Evolutionary conservation across 2,329 filamentous ascomycete species (phyloP).

Genomic region (Talaromyces verruculosus): DNA sequence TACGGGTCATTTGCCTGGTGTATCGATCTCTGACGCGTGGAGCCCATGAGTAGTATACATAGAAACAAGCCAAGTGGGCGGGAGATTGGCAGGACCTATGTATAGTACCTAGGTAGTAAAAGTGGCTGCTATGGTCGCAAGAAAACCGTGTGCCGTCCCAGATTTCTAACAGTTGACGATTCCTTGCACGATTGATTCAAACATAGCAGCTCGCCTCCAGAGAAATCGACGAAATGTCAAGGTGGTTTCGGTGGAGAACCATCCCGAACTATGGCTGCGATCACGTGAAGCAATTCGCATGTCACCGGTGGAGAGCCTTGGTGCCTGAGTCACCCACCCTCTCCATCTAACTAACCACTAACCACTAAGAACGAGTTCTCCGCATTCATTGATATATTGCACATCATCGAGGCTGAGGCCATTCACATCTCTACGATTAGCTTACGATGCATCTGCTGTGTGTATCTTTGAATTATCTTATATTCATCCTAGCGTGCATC

Average conservation of each 20-base stretch:
- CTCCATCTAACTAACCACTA: background rate
- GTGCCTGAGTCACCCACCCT: background rate
- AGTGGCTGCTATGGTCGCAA: background rate
- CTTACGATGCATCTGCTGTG: background rate
- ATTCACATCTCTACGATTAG: background rate
- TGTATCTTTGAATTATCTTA: background rate
- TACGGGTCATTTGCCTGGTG: conserved; percentile 21
- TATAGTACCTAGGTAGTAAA: background rate
- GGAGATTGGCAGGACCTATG: background rate
- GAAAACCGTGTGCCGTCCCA: background rate
- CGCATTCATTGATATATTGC: background rate
- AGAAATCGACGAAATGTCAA: background rate
- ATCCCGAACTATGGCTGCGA: conserved; percentile 2
- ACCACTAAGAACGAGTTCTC: background rate
- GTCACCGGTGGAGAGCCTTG: background rate
- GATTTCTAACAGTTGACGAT: background rate
- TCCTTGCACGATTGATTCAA: background rate
- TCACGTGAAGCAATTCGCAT: conserved; percentile 11
- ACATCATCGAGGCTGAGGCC: background rate
- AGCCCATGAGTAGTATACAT: conserved; percentile 22
- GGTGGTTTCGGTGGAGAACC: conserved; percentile 10
- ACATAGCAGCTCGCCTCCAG: background rate
- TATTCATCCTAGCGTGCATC: background rate
- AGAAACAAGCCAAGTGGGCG: conserved; percentile 17
- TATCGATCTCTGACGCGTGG: conserved; percentile 17